Evolutionary conservation across 78 protist species (phyloP).

Genomic region (Mastigamoeba balamuthi): DNA sequence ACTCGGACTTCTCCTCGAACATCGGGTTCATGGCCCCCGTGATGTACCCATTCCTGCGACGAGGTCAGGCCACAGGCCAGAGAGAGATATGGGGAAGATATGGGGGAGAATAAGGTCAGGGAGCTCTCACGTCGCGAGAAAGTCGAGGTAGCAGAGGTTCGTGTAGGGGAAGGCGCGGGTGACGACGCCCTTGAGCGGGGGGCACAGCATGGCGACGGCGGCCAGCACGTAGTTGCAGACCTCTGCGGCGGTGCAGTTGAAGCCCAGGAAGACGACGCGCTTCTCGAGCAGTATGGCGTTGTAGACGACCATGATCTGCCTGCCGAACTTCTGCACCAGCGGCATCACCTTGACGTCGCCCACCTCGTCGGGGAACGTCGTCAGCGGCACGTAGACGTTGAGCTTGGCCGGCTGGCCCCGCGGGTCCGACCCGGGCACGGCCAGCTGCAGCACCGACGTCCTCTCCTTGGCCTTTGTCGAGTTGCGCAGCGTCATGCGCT

Average conservation of each 20-base stretch:
- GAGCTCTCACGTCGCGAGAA: slow-evolving; percentile 12
- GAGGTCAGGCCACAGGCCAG: not conserved
- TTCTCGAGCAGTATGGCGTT: slow-evolving; percentile 62
- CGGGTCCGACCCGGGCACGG: too few species aligned
- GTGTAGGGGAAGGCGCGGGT: slow-evolving; percentile 58
- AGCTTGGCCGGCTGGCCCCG: too few species aligned
- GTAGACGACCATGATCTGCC: slow-evolving; percentile 55
- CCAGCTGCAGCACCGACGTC: too few species aligned
- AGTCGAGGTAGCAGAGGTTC: slow-evolving; percentile 39
- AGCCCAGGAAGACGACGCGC: slow-evolving; percentile 67
- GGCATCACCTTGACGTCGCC: slow-evolving; percentile 52
- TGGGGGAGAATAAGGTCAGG: too few species aligned
- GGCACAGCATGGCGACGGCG: slow-evolving; percentile 55
- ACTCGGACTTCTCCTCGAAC: slow-evolving; percentile 47
- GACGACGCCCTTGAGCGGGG: slow-evolving; percentile 52
- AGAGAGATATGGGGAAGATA: not conserved
- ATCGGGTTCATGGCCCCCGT: slow-evolving; percentile 71
- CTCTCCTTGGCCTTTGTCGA: not conserved
- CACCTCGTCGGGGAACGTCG: slow-evolving; percentile 56
- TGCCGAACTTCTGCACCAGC: slow-evolving; percentile 47
- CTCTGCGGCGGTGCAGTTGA: slow-evolving; percentile 35
- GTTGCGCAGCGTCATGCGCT: not conserved
- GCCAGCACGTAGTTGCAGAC: slow-evolving; percentile 52
- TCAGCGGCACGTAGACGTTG: slow-evolving; percentile 46
- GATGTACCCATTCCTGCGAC: slow-evolving; percentile 38